A percentile compares a stretch with the other conserved stretches of the same genome.
Conservation (phyloP, 2,329 filamentous ascomycete genomes). For the Alternaria sp. region DNA sequence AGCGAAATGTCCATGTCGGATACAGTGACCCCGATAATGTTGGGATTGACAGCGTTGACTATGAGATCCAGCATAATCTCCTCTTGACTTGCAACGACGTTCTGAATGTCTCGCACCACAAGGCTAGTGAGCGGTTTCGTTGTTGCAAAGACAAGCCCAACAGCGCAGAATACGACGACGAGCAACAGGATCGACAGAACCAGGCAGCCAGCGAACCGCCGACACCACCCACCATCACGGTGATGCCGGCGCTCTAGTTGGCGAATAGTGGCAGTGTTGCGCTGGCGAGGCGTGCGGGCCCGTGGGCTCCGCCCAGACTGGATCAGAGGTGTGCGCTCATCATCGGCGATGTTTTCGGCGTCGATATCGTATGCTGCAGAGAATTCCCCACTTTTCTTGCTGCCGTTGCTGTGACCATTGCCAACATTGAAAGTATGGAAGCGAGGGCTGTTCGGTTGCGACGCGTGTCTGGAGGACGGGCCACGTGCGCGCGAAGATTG, state of each 20-base stretch:
- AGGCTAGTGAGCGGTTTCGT: constrained; percentile 86
- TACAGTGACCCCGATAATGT: constrained; percentile 86
- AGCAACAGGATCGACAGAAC: constrained; percentile 82
- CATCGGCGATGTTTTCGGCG: constrained; percentile 78
- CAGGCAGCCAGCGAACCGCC: constrained; percentile 83
- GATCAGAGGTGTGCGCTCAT: constrained; percentile 86
- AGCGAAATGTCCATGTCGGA: constrained; percentile 88
- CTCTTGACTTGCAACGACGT: constrained; percentile 91
- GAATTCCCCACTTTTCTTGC: constrained; percentile 66
- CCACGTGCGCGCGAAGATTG: constrained; percentile 70
- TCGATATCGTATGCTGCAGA: constrained; percentile 79
- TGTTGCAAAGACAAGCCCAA: constrained; percentile 88
- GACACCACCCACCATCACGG: constrained; percentile 62
- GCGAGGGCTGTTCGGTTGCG: constrained; percentile 71
- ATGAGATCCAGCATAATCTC: constrained; percentile 93
- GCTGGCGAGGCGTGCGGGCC: constrained; percentile 55
- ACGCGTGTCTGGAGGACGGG: constrained; percentile 66
- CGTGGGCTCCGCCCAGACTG: constrained; percentile 67
- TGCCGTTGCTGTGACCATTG: constrained; percentile 43
- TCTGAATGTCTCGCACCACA: constrained; percentile 78
- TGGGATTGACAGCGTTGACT: constrained; percentile 89
- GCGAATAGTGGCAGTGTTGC: constrained; percentile 65
- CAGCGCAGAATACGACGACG: constrained; percentile 81
- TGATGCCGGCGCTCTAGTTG: constrained; percentile 74
- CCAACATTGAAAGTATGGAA: constrained; percentile 56